Percentiles rank a stretch among this genome's conserved stretches.
phyloP scores from a whole-genome alignment of 176 grass and related monocot genomes.

The Oryza longistaminata region DNA sequence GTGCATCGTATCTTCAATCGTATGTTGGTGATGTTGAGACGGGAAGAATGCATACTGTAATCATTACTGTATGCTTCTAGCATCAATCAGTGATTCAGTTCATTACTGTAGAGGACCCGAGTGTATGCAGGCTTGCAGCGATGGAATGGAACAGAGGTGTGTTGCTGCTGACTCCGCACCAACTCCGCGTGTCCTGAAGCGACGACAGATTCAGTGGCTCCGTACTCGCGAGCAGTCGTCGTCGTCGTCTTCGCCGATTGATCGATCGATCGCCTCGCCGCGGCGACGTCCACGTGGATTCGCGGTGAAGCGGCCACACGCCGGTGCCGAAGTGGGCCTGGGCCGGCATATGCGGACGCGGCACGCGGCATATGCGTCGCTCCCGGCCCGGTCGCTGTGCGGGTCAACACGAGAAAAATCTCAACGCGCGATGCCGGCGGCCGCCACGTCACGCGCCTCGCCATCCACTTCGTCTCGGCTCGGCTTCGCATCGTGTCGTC shows the following conservation, averaged over 20 bases:
- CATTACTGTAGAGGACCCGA: neutral
- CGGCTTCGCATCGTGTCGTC: neutral
- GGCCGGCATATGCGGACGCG: no score
- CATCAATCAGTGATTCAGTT: neutral
- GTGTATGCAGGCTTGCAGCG: neutral
- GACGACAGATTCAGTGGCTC: neutral
- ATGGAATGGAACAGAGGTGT: neutral
- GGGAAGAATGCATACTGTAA: neutral
- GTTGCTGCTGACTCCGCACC: neutral
- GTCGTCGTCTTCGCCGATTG: neutral
- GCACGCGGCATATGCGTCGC: neutral
- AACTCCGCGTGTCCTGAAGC: neutral
- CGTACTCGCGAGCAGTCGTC: neutral
- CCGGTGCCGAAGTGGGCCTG: neutral
- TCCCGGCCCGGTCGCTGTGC: no score
- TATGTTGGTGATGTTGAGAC: neutral
- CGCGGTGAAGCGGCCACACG: no score
- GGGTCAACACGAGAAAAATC: neutral
- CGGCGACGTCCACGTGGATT: neutral
- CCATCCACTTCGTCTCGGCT: neutral
- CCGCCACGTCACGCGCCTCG: conserved; percentile 36
- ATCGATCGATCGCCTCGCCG: neutral
- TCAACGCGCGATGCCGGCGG: conserved; percentile 7
- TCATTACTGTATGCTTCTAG: neutral
- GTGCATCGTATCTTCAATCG: neutral